A percentile compares a stretch with the other conserved stretches of the same genome.
Evolutionary conservation across 1,139 yeast genomes (phyloP).

Genomic region (Kodamaea sp.): DNA sequence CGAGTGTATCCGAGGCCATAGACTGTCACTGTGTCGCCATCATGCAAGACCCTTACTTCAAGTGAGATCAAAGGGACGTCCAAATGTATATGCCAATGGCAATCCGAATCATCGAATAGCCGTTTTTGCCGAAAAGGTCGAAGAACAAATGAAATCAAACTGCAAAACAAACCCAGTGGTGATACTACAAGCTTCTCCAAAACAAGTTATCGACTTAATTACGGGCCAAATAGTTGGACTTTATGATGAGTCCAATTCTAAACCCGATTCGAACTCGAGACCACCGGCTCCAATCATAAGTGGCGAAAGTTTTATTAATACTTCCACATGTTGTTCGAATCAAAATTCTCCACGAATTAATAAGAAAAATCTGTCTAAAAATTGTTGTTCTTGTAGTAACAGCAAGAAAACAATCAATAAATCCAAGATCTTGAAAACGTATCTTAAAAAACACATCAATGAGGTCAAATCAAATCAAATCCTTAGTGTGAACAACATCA

Average conservation of each 20-base stretch:
- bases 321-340: conserved; percentile 31
- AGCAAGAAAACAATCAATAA: conserved; percentile 22
- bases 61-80: conserved; percentile 87
- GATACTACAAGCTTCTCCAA: conserved; percentile 44
- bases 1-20: conserved; percentile 88
- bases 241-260: conserved; percentile 21
- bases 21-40: conserved; percentile 85
- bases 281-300: conserved; percentile 26
- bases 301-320: conserved; percentile 35
- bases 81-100: conserved; percentile 47
- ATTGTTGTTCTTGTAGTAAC: conserved; percentile 29
- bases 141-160: conserved; percentile 1
- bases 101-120: conserved; percentile 54
- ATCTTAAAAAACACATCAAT: conserved; percentile 25
- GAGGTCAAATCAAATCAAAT: not conserved
- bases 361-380: conserved; percentile 17
- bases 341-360: not conserved
- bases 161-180: conserved; percentile 32
- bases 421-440: conserved; percentile 36
- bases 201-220: conserved; percentile 48
- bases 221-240: conserved; percentile 46
- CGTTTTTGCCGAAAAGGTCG: conserved; percentile 52
- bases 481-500: not conserved
- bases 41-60: conserved; percentile 73
- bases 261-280: conserved; percentile 11